Percentiles rank a stretch among this genome's conserved stretches.
phyloP scores from a whole-genome alignment of 352 stramenopile species.

The Phytophthora fragariae region DNA sequence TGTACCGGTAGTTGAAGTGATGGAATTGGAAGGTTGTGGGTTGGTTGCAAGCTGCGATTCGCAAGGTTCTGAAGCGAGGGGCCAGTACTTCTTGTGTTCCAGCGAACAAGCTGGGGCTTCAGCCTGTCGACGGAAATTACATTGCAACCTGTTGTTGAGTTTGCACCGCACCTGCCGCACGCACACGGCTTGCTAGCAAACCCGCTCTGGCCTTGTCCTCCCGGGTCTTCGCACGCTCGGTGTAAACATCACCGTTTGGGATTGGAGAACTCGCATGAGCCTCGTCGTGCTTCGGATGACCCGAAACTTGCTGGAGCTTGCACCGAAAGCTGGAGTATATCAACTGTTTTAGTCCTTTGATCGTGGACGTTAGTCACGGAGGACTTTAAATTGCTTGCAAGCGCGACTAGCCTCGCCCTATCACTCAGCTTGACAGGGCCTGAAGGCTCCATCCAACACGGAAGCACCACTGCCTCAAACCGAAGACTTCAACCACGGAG shows the following conservation, averaged over 20 bases:
- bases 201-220: conserved; percentile 14
- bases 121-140: conserved; percentile 9
- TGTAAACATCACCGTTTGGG: conserved; percentile 16
- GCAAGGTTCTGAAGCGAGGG: too few relatives aligned
- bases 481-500: background rate
- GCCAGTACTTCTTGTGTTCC: background rate
- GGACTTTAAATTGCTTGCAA: conserved; percentile 28
- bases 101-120: conserved; percentile 3
- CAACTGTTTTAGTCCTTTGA: background rate
- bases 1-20: background rate
- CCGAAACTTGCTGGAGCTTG: background rate
- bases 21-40: background rate
- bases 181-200: background rate
- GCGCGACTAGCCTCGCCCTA: conserved; percentile 16
- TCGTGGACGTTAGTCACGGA: background rate
- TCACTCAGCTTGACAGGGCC: background rate
- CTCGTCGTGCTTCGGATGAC: background rate
- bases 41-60: background rate
- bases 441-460: background rate
- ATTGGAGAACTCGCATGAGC: conserved; percentile 2
- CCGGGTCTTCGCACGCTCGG: conserved; percentile 1
- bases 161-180: background rate
- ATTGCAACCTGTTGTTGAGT: background rate
- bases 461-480: background rate
- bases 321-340: background rate